Conservation (phyloP, 2,329 filamentous ascomycete species). For the Curvularia verruculosa region DNA sequence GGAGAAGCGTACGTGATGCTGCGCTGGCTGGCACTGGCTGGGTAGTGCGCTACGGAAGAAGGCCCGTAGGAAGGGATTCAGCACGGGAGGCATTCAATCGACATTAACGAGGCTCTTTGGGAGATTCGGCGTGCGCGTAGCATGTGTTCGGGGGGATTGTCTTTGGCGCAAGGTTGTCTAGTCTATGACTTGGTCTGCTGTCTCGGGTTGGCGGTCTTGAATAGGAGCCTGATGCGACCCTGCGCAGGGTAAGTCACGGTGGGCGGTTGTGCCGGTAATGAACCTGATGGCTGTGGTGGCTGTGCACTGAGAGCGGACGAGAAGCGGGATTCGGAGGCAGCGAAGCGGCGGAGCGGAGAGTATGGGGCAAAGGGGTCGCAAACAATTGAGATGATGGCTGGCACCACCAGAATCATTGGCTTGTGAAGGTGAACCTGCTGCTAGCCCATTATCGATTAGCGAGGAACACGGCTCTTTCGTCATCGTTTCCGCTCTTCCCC, state of each 20-base stretch:
- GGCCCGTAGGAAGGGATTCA: conserved; percentile 98
- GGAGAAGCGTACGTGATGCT: conserved; percentile 71
- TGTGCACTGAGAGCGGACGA: conserved; percentile 1
- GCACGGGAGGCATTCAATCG: conserved; percentile 84
- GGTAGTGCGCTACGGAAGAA: conserved; percentile 97
- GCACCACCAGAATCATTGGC: conserved; percentile 19
- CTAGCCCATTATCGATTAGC: conserved; percentile 24
- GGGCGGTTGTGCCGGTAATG: conserved; percentile 1
- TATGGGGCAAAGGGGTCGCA: conserved; percentile 12
- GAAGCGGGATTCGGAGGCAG: neutral
- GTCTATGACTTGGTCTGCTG: neutral
- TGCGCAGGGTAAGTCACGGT: conserved; percentile 17
- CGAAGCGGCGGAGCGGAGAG: conserved; percentile 7
- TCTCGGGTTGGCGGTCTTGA: conserved; percentile 20
- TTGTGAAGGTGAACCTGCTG: conserved; percentile 33
- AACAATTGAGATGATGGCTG: conserved; percentile 16
- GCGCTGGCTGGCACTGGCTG: conserved; percentile 86
- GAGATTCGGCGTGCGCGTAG: conserved; percentile 27
- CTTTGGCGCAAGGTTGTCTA: conserved; percentile 27
- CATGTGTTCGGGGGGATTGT: conserved; percentile 36
- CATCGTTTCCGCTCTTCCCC: conserved; percentile 24
- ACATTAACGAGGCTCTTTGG: conserved; percentile 35
- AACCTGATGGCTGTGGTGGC: conserved; percentile 5
- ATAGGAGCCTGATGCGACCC: conserved; percentile 32
- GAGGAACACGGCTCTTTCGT: conserved; percentile 24